A percentile compares a stretch with the other conserved stretches of the same genome.
These are phyloP conservation scores for Verticillium klebahnii DNA, from an alignment of 2,329 filamentous ascomycete species.

Conservation along the genomic window DNA sequence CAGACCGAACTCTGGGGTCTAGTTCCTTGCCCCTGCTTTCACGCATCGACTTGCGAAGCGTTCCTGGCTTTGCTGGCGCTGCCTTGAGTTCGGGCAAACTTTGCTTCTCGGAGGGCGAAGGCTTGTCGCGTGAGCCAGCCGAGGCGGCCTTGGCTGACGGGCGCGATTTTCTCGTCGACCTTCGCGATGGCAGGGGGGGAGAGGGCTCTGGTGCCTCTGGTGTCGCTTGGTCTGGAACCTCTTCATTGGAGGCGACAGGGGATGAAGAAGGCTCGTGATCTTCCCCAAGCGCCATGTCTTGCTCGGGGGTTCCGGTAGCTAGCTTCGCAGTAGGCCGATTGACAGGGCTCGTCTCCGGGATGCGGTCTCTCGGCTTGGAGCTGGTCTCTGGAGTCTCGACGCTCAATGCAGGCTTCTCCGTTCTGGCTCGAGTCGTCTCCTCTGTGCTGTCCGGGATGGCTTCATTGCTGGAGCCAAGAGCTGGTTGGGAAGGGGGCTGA, in stretches of 20 bases:
- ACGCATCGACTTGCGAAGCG: neutral
- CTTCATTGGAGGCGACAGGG: neutral
- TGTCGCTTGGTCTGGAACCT: neutral
- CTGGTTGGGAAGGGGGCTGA: neutral
- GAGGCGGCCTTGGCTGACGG: slow-evolving; percentile 8
- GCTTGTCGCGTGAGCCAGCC: neutral
- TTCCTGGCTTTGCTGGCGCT: neutral
- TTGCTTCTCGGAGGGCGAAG: neutral
- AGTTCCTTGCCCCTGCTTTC: neutral
- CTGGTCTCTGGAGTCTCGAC: slow-evolving; percentile 10
- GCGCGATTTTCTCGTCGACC: slow-evolving; percentile 7
- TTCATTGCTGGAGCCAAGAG: slow-evolving; percentile 9
- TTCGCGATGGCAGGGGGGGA: slow-evolving; percentile 2
- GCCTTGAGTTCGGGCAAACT: neutral
- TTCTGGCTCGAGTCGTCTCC: slow-evolving; percentile 2
- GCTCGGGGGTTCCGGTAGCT: neutral
- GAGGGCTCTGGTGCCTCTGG: neutral
- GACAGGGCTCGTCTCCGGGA: slow-evolving; percentile 24
- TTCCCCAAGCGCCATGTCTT: neutral
- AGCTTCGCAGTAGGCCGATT: neutral
- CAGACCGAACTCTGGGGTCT: neutral
- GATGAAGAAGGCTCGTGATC: neutral
- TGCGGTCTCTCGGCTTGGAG: slow-evolving; percentile 14
- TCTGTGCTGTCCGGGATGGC: slow-evolving; percentile 9
- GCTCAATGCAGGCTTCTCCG: neutral